Conservation (phyloP, 768 basidiomycete species). For the Lactifluus echinatus region DNA sequence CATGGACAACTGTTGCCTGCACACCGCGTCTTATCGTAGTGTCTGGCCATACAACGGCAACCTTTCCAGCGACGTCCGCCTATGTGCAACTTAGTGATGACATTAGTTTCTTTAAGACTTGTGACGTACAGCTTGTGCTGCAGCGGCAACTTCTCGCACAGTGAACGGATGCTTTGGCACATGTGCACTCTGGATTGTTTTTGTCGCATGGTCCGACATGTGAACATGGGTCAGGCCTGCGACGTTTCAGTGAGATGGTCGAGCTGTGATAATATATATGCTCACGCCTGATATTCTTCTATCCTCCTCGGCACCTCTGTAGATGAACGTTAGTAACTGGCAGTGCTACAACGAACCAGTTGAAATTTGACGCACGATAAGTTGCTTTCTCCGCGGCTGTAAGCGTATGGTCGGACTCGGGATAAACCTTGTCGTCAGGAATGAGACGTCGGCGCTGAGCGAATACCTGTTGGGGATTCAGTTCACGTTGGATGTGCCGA, state of each 20-base stretch:
- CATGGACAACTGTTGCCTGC: slow-evolving; percentile 41
- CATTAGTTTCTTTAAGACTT: neutral
- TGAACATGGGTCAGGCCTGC: slow-evolving; percentile 35
- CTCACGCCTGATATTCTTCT: neutral
- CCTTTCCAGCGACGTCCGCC: slow-evolving; percentile 50
- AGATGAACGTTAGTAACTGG: neutral
- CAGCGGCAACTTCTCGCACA: slow-evolving; percentile 54
- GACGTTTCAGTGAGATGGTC: slow-evolving; percentile 22
- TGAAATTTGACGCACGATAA: neutral
- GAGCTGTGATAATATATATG: neutral
- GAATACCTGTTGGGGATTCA: slow-evolving; percentile 1
- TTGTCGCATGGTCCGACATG: slow-evolving; percentile 49
- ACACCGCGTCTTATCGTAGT: slow-evolving; percentile 20
- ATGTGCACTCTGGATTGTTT: slow-evolving; percentile 35
- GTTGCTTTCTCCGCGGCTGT: neutral
- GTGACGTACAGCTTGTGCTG: slow-evolving; percentile 36
- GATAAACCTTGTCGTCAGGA: slow-evolving; percentile 6
- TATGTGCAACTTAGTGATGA: slow-evolving; percentile 22
- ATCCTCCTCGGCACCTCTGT: neutral
- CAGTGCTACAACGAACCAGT: neutral
- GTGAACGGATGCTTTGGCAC: slow-evolving; percentile 40
- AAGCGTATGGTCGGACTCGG: neutral
- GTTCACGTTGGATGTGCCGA: neutral
- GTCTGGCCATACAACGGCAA: slow-evolving; percentile 34
- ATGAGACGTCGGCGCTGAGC: slow-evolving; percentile 9